These are phyloP conservation scores for Phoma sp. DNA, from an alignment of 2,329 filamentous ascomycete genomes.

Conservation along the genomic window DNA sequence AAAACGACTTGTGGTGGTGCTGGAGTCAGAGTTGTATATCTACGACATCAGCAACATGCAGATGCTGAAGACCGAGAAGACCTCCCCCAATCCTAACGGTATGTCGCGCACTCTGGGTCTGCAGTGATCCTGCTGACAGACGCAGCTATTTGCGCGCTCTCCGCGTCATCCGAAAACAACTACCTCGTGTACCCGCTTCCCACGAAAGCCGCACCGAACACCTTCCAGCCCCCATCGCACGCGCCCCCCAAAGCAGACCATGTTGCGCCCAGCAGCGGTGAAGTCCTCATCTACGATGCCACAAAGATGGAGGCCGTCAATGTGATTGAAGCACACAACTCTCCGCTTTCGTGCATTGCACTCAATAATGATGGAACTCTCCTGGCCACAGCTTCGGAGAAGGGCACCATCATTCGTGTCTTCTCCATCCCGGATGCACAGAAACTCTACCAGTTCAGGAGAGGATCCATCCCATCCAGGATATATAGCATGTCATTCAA, in stretches of 20 bases:
- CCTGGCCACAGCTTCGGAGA: constrained; percentile 93
- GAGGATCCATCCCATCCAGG: constrained; percentile 91
- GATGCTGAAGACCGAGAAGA: constrained; percentile 88
- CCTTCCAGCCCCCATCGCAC: constrained; percentile 71
- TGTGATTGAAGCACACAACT: constrained; percentile 92
- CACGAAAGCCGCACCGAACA: constrained; percentile 61
- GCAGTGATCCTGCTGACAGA: constrained; percentile 19
- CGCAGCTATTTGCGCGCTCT: constrained; percentile 84
- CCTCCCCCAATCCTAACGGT: constrained; percentile 86
- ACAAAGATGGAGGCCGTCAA: constrained; percentile 90
- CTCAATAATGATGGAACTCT: constrained; percentile 92
- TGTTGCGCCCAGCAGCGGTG: constrained; percentile 83
- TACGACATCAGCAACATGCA: constrained; percentile 99
- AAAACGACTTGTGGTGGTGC: constrained; percentile 88
- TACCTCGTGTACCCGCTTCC: constrained; percentile 94
- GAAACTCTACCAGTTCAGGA: constrained; percentile 94
- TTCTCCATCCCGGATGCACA: constrained; percentile 90
- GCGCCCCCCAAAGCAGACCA: constrained; percentile 79
- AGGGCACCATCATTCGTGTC: constrained; percentile 94
- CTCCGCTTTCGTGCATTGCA: constrained; percentile 86
- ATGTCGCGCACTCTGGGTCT: constrained; percentile 30
- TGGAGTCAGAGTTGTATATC: constrained; percentile 96
- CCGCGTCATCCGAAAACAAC: constrained; percentile 93
- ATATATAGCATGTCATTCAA: constrained; percentile 99
- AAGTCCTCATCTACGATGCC: constrained; percentile 92